Evolutionary conservation across 495 filamentous ascomycete species (phyloP).

Genomic region (Mytilinidion resinicola): DNA sequence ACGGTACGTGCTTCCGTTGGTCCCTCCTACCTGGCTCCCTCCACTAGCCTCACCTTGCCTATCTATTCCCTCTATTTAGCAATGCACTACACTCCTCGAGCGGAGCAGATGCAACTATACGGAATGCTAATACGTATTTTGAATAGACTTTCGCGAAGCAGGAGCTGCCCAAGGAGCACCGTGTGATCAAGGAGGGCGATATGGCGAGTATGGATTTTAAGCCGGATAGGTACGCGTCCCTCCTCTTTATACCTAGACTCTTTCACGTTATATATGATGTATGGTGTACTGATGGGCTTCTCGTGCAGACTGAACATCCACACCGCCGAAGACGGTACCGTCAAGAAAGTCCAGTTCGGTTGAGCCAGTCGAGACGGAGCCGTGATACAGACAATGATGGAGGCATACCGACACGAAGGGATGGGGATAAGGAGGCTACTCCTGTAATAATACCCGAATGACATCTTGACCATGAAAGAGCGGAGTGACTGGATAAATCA

Average conservation of each 20-base stretch:
- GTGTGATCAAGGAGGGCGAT: slow-evolving; percentile 58
- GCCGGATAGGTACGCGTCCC: slow-evolving; percentile 47
- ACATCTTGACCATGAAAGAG: no score
- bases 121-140: no score
- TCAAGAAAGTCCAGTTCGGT: slow-evolving; percentile 60
- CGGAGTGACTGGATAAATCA: no score
- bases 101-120: no score
- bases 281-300: not conserved
- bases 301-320: slow-evolving; percentile 62
- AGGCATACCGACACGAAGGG: no score
- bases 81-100: no score
- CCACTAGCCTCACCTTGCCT: not conserved
- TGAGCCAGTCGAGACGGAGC: no score
- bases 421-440: no score
- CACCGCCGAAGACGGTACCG: slow-evolving; percentile 62
- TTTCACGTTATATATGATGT: no score
- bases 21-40: not conserved
- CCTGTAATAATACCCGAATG: no score
- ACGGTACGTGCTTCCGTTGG: slow-evolving; percentile 36
- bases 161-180: slow-evolving; percentile 62
- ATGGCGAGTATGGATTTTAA: slow-evolving; percentile 58
- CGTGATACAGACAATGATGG: no score
- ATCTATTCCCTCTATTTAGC: not conserved
- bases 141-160: slow-evolving; percentile 74
- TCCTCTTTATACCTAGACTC: no score